These are phyloP conservation scores for Osmanthus fragrans DNA, from an alignment of 257 asterid genomes.

Conservation along the genomic window DNA sequence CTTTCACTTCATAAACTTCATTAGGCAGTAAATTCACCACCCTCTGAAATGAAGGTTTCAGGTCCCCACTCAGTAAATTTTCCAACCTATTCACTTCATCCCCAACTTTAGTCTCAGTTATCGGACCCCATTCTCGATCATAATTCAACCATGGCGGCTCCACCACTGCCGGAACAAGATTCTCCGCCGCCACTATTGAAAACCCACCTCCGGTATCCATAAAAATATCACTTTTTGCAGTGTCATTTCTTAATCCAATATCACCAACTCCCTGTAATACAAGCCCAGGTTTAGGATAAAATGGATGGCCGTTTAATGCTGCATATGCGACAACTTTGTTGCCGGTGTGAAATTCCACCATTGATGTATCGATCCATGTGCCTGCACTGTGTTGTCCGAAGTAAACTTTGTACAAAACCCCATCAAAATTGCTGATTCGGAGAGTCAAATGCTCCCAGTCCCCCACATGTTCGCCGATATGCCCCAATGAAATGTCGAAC, in stretches of 20 bases:
- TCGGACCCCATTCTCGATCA: conserved; percentile 75
- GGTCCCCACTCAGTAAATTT: conserved; percentile 28
- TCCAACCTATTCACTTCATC: conserved; percentile 39
- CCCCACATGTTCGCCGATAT: conserved; percentile 81
- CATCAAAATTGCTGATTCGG: conserved; percentile 80
- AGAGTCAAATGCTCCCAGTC: conserved; percentile 95
- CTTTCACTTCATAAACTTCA: conserved; percentile 68
- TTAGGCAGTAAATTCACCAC: conserved; percentile 48
- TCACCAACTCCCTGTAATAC: conserved; percentile 51
- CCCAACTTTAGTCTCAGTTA: conserved; percentile 37
- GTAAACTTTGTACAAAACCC: conserved; percentile 53
- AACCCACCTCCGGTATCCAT: conserved; percentile 54
- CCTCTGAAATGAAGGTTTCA: conserved; percentile 37
- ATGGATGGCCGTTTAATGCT: conserved; percentile 71
- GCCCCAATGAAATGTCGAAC: conserved; percentile 53
- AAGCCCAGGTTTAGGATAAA: conserved; percentile 41
- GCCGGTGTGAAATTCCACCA: conserved; percentile 45
- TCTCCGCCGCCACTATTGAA: conserved; percentile 54
- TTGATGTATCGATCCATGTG: conserved; percentile 57
- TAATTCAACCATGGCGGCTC: conserved; percentile 83
- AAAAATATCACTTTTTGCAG: conserved; percentile 53
- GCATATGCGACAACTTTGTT: conserved; percentile 65
- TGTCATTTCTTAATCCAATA: conserved; percentile 68
- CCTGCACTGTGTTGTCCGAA: conserved; percentile 70
- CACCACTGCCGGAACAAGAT: conserved; percentile 31